Base-by-base conservation (phyloP, 2,329 filamentous ascomycete genomes). In the Xylariaceae sp. region DNA sequence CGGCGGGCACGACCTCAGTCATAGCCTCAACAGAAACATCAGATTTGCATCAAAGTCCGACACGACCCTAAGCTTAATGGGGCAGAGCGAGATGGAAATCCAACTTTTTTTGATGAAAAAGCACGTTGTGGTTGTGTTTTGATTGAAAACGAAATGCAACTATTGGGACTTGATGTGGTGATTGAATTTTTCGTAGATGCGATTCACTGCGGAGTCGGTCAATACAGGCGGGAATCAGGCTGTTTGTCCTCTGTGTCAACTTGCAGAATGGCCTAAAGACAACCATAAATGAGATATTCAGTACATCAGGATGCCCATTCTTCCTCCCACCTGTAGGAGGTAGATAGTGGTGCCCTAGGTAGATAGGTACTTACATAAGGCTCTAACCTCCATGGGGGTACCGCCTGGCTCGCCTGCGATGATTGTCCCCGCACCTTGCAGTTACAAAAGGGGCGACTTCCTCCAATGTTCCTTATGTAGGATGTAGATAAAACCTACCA, bases 21-120 rank as follows among this genome's bases (percentile, higher is more conserved):
- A 82, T 82, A 74, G 76, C 78, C 81, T 77, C 70, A 65, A 69
- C 71, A 66, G 69, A 66, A 64, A 81, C 78, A 82, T 82, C 76
- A 77, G 78, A 81, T 81, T 78, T 70, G 59, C 59, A 65, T 56
- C 60, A 71, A 78, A 81, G 78, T 72, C n/a, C 70, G 69, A 77
- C 70, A 73, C 56, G 53, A 52, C 50, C 52, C 49, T 47, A 55
- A 52, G 43, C 50, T 67, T 55, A 62, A 62, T 56, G 52, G 53
- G 51, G 44, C 46, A 39, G 40, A 37, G 34, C 30, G 53, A 64
- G 62, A 63, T 59, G 60, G 40, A 50, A 52, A 33, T 43, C 24
- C 43, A 35, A 36, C 40, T 56, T 44, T 51, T 38, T 43, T 38
- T 41, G 27, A 65, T 67, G 67, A 59, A 43, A 66, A 68, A 53